Conservation (phyloP, 805 yeast species). For the Metschnikowia lochheadii region DNA sequence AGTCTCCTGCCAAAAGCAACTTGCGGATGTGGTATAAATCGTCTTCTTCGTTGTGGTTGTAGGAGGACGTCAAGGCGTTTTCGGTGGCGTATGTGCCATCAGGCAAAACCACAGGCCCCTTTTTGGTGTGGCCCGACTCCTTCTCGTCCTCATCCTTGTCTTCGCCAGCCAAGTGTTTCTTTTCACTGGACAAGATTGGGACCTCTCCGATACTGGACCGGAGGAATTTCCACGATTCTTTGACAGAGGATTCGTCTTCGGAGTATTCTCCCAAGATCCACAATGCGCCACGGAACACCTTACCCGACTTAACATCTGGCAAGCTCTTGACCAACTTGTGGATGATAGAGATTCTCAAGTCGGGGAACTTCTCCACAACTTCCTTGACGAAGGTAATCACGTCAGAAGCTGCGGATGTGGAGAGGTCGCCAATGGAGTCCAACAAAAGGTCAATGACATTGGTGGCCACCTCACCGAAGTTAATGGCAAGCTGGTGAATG, state of each 20-base stretch:
- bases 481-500: constrained; percentile 83
- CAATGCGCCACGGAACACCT: constrained; percentile 86
- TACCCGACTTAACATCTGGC: constrained; percentile 72
- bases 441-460: constrained; percentile 83
- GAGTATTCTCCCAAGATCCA: constrained; percentile 97
- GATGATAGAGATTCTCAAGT: constrained; percentile 62
- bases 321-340: constrained; percentile 58
- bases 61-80: constrained; percentile 60
- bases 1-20: constrained; percentile 80
- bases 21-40: constrained; percentile 72
- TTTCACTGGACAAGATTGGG: constrained; percentile 79
- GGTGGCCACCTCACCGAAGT: constrained; percentile 86
- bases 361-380: constrained; percentile 88
- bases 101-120: constrained; percentile 84
- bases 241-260: constrained; percentile 63
- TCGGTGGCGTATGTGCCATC: constrained; percentile 99
- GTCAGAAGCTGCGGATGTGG: constrained; percentile 81
- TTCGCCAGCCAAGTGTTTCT: constrained; percentile 31
- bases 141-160: constrained; percentile 19
- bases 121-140: constrained; percentile 14
- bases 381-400: constrained; percentile 90
- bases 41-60: constrained; percentile 30
- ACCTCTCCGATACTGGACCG: constrained; percentile 84
- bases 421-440: constrained; percentile 81
- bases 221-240: constrained; percentile 81